Evolutionary conservation across 305 asterid genomes (phyloP), one percentile per base, ranked within the genome.

Genomic region (Fraxinus velutina): DNA sequence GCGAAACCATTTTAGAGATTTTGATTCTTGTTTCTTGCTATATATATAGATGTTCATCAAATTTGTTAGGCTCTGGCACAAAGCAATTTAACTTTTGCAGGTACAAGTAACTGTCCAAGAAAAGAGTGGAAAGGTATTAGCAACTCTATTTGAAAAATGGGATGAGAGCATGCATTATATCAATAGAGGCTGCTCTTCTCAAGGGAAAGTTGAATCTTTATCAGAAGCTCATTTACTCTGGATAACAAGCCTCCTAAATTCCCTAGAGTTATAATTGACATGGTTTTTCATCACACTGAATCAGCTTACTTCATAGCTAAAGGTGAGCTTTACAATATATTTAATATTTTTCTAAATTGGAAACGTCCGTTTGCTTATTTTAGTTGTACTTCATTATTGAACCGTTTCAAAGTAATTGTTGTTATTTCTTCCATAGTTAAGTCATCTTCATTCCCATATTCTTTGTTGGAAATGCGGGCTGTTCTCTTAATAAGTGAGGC

Each of bases 101-200:
- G 83, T 81, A 22, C 83, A 85, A 33, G 87, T 85, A 34, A 19
- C 52, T 60, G 81, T 85, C 62, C 83, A 81, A 50, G 85, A 85
- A 73, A 71, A 15, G 21, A 85, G 52, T 74, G 85, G 81, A 1
- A 78, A 74, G 60, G 37, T 78, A n/a, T 57, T 36, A 6, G 83
- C 85, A 27, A 81, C 81, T 34, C 22, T 85, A 29, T 81, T 74
- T 50, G 87, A 83, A 60, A 85, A 85, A 75, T 85, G 85, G 85
- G 83, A 85, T 75, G 85, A 74, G 70, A 78, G 81, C 71, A 73
- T 81, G 37, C 68, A 33, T 78, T 85, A 81, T 70, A 57, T 78
- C 6, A 66, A 85, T 9, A 52, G 62, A 12, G 83, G 73, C 44
- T 77, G 77, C 76, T 15, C 32, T 5, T 79, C 64, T 22, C 50